Percentiles rank a stretch among this genome's conserved stretches.
Evolutionary conservation across 2,329 filamentous ascomycete genomes (phyloP).

Genomic region (Neodidymelliopsis sp.): DNA sequence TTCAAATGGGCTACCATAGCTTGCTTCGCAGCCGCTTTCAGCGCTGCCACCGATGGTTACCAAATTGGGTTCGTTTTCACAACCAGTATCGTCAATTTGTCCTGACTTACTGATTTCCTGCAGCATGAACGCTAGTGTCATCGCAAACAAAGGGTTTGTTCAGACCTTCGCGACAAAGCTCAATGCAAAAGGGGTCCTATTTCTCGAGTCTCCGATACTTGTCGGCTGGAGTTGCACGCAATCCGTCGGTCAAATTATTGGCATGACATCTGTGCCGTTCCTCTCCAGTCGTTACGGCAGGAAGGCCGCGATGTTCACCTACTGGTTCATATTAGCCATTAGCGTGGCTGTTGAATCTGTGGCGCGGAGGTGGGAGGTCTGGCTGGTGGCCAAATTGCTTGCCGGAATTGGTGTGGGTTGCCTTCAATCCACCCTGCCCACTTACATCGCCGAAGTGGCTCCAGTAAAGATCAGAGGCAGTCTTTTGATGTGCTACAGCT

Average conservation of each 20-base stretch:
- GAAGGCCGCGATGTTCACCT: constrained; percentile 47
- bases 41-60: constrained; percentile 10
- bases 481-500: constrained; percentile 40
- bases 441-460: constrained; percentile 54
- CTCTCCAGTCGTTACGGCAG: constrained; percentile 48
- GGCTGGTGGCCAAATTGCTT: background rate
- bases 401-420: background rate
- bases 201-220: constrained; percentile 48
- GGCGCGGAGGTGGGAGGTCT: background rate
- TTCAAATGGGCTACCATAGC: background rate
- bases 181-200: background rate
- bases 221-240: constrained; percentile 52
- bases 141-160: background rate
- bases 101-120: too few species aligned
- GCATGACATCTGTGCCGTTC: constrained; percentile 37
- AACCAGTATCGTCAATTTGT: constrained; percentile 50
- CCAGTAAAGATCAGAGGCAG: constrained; percentile 53
- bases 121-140: background rate
- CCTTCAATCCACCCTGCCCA: constrained; percentile 43
- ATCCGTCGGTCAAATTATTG: constrained; percentile 47
- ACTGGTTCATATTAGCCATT: constrained; percentile 43
- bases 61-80: constrained; percentile 22
- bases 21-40: constrained; percentile 9
- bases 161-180: background rate
- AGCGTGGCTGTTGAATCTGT: constrained; percentile 30